Conservation (phyloP, 139 green algal species). For the Nannochloris sp. region DNA sequence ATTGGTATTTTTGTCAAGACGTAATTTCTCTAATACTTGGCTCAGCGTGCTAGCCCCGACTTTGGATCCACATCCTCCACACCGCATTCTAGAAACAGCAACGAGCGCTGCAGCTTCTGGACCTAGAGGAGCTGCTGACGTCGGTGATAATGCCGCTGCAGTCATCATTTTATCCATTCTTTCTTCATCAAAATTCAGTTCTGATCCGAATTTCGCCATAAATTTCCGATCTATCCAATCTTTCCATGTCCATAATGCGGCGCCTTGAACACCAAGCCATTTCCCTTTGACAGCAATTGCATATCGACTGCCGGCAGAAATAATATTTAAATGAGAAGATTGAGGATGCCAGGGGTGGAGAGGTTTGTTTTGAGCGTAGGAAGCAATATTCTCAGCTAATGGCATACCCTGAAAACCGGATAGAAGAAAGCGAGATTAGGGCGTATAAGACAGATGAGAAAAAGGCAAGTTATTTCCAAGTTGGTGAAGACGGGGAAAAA, state of each 20-base stretch:
- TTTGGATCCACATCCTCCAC: slow-evolving; percentile 87
- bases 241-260: slow-evolving; percentile 82
- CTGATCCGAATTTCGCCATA: slow-evolving; percentile 68
- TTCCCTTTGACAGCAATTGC: slow-evolving; percentile 41
- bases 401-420: slow-evolving; percentile 48
- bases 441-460: too few species aligned
- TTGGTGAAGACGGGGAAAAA: not conserved
- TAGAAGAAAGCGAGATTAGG: not conserved
- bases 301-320: slow-evolving; percentile 55
- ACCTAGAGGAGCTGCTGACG: slow-evolving; percentile 32
- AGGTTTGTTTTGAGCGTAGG: slow-evolving; percentile 44
- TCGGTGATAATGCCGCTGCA: slow-evolving; percentile 3
- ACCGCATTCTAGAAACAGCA: slow-evolving; percentile 69
- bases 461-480: not conserved
- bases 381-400: slow-evolving; percentile 77
- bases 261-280: slow-evolving; percentile 35
- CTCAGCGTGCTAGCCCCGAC: slow-evolving; percentile 55
- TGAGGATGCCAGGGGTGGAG: slow-evolving; percentile 77
- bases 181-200: slow-evolving; percentile 33
- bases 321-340: slow-evolving; percentile 67
- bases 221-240: slow-evolving; percentile 85
- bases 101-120: slow-evolving; percentile 33
- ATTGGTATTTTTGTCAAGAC: not conserved
- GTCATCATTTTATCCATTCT: slow-evolving; percentile 1
- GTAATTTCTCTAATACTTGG: slow-evolving; percentile 43